Conservation (phyloP, 306 rosid genomes). For the Casuarina glauca region DNA sequence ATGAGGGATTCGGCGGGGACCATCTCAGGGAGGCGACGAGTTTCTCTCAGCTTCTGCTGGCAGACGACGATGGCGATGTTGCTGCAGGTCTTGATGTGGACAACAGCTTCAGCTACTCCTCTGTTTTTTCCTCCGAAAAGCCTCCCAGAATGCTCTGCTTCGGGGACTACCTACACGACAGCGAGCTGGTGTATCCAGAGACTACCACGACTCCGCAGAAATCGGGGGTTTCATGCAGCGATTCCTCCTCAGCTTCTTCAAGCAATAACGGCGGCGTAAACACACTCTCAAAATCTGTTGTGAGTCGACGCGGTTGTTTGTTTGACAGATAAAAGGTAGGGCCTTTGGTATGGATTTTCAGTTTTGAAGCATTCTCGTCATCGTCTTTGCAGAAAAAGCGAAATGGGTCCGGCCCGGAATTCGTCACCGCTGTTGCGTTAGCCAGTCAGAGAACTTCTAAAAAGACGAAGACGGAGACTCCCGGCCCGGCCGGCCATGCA, state of each 20-base stretch:
- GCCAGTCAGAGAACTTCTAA: constrained; percentile 47
- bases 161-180: constrained; percentile 25
- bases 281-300: constrained; percentile 41
- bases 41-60: constrained; percentile 76
- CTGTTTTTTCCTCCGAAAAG: constrained; percentile 39
- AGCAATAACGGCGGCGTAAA: constrained; percentile 39
- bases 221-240: constrained; percentile 59
- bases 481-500: constrained; percentile 45
- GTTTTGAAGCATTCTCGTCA: not conserved
- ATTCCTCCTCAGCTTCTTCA: constrained; percentile 61
- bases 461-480: constrained; percentile 49
- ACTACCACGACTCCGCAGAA: constrained; percentile 42
- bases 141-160: constrained; percentile 77
- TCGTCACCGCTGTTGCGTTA: constrained; percentile 11
- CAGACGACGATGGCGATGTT: constrained; percentile 36
- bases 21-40: constrained; percentile 46
- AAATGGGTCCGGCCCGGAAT: constrained; percentile 48
- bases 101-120: constrained; percentile 25
- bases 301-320: constrained; percentile 12
- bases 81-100: constrained; percentile 29
- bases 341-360: not conserved
- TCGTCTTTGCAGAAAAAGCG: constrained; percentile 52
- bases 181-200: constrained; percentile 19
- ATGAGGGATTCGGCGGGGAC: constrained; percentile 48
- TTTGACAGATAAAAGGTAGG: not conserved